phyloP scores from a whole-genome alignment of 1,139 yeast genomes.

The Kazachstania sp. region DNA sequence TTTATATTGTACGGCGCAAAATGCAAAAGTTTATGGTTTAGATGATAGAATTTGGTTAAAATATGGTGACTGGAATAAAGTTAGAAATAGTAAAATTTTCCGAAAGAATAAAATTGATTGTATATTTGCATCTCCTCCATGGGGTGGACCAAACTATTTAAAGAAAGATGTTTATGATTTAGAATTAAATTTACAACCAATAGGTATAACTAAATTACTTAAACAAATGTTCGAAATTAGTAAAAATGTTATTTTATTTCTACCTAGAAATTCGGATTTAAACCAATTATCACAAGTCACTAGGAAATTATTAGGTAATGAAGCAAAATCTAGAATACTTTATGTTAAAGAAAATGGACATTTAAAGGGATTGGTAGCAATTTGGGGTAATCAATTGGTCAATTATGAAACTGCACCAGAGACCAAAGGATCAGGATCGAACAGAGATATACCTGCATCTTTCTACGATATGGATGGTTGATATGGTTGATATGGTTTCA shows the following conservation, averaged over 20 bases:
- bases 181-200: conserved; percentile 37
- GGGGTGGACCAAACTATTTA: conserved; percentile 86
- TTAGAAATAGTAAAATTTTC: conserved; percentile 28
- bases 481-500: conserved; percentile 5
- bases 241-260: conserved; percentile 53
- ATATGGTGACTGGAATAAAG: conserved; percentile 49
- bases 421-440: not conserved
- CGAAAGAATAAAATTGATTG: conserved; percentile 43
- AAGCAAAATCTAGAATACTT: conserved; percentile 42
- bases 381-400: conserved; percentile 44
- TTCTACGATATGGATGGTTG: conserved; percentile 21
- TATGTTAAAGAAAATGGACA: conserved; percentile 38
- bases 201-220: conserved; percentile 41
- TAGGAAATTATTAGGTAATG: conserved; percentile 38
- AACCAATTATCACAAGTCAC: conserved; percentile 48
- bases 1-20: conserved; percentile 58
- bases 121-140: conserved; percentile 83
- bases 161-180: conserved; percentile 41
- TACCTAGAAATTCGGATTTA: conserved; percentile 65
- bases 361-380: conserved; percentile 48
- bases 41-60: conserved; percentile 40
- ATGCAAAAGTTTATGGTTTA: conserved; percentile 64
- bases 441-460: not conserved
- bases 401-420: conserved; percentile 9
- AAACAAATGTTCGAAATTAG: conserved; percentile 38